Conservation (phyloP, 768 basidiomycete species). For the Lactifluus piperatus region DNA sequence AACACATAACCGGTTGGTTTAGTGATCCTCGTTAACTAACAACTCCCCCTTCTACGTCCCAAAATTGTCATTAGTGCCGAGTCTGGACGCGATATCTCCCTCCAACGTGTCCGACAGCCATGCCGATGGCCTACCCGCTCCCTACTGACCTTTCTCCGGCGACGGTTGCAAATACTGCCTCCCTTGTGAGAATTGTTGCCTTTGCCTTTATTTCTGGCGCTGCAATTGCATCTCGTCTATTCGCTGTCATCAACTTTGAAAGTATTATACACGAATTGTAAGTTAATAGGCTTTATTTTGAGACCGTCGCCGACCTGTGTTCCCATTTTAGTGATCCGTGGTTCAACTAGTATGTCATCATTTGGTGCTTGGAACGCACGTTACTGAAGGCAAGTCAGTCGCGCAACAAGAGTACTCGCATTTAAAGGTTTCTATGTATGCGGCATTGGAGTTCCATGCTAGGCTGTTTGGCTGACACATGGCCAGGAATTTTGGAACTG, state of each 20-base stretch:
- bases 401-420: constrained; percentile 86
- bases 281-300: constrained; percentile 27
- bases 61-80: background rate
- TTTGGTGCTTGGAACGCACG: background rate
- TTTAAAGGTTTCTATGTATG: constrained; percentile 92
- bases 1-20: background rate
- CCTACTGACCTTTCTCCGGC: constrained; percentile 60
- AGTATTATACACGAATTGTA: constrained; percentile 99
- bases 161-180: constrained; percentile 80
- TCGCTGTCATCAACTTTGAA: constrained; percentile 97
- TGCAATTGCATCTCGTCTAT: constrained; percentile 91
- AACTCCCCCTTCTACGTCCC: background rate
- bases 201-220: constrained; percentile 88
- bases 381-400: constrained; percentile 39
- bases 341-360: constrained; percentile 88
- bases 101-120: constrained; percentile 33
- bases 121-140: constrained; percentile 67
- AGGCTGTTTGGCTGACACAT: constrained; percentile 7
- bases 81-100: background rate
- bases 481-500: constrained; percentile 98
- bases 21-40: too few relatives aligned
- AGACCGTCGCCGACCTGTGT: background rate
- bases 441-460: constrained; percentile 5
- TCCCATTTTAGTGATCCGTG: constrained; percentile 70
- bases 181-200: constrained; percentile 83